Conservation (phyloP, 441 rosid genomes). For the Erodium texanum region DNA sequence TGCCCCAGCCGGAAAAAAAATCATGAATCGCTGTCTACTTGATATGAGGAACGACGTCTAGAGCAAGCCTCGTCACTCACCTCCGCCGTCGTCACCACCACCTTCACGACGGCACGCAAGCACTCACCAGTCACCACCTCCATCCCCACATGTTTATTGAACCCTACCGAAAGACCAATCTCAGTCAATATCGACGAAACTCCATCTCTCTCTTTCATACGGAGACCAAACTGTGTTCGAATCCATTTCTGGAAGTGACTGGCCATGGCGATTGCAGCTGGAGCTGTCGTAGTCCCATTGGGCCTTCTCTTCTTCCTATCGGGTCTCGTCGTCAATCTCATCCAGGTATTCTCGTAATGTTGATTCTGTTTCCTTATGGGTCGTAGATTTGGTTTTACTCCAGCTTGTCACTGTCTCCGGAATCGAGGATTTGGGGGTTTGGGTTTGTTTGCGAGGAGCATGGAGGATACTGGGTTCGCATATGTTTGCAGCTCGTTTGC, state of each 20-base stretch:
- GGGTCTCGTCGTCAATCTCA: constrained; percentile 72
- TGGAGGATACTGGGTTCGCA: background rate
- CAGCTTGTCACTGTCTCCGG: background rate
- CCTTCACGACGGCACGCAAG: background rate
- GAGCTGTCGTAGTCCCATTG: constrained; percentile 74
- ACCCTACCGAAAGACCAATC: background rate
- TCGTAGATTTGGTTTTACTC: background rate
- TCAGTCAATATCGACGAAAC: background rate
- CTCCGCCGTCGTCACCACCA: background rate
- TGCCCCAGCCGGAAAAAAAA: background rate
- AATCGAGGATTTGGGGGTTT: background rate
- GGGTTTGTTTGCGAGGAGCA: background rate
- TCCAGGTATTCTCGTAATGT: constrained; percentile 44
- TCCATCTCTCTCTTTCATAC: background rate
- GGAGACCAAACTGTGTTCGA: background rate
- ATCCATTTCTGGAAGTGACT: background rate
- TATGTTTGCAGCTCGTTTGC: background rate
- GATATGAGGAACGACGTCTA: background rate
- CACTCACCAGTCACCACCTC: too few species aligned
- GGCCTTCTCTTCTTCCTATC: constrained; percentile 79
- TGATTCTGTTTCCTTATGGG: background rate
- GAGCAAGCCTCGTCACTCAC: background rate
- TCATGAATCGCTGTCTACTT: background rate
- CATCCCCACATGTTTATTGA: background rate
- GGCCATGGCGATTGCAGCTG: constrained; percentile 71